These are phyloP conservation scores for Dactylellina drechsleri DNA, from an alignment of 2,329 filamentous ascomycete species.

Conservation along the genomic window DNA sequence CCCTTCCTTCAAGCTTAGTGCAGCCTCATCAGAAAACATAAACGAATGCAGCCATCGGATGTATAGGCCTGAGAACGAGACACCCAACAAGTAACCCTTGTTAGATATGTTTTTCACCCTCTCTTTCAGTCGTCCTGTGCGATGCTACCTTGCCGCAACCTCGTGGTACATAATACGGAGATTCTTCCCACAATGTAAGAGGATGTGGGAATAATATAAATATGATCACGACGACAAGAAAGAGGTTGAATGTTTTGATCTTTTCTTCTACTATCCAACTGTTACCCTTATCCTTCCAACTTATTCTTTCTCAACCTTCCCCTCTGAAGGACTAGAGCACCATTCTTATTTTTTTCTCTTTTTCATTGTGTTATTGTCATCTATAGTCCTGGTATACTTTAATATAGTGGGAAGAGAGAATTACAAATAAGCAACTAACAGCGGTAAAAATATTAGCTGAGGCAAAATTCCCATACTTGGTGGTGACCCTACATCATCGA, in stretches of 20 bases:
- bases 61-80: slow-evolving; percentile 28
- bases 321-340: slow-evolving; percentile 4
- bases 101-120: slow-evolving; percentile 15
- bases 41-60: not conserved
- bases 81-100: slow-evolving; percentile 46
- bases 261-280: not conserved
- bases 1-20: slow-evolving; percentile 16
- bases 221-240: slow-evolving; percentile 27
- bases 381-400: slow-evolving; percentile 17
- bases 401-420: not conserved
- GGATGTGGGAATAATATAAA: slow-evolving; percentile 23
- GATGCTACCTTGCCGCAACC: slow-evolving; percentile 45
- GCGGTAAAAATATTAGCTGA: not conserved
- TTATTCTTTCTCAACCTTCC: not conserved
- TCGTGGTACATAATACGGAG: slow-evolving; percentile 55
- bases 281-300: not conserved
- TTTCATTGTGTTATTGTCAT: not conserved
- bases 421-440: slow-evolving; percentile 2
- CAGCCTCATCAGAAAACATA: not conserved
- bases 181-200: slow-evolving; percentile 50
- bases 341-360: slow-evolving; percentile 5
- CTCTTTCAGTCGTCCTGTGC: slow-evolving; percentile 34
- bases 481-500: too few relatives aligned
- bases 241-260: not conserved
- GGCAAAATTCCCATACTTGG: not conserved